Conservation (phyloP, 305 asterid genomes). For the Fraxinus greggii region DNA sequence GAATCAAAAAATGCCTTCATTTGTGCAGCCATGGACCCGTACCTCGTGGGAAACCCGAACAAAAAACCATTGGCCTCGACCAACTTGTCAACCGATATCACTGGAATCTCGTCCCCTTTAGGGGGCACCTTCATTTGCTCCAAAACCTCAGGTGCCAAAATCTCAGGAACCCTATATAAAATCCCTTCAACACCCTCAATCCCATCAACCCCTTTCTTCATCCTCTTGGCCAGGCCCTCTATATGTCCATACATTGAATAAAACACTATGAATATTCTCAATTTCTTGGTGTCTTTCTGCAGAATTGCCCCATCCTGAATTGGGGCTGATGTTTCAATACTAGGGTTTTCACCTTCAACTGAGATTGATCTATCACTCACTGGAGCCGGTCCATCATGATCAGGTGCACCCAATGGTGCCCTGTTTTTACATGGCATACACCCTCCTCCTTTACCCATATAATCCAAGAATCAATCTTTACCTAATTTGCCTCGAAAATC, state of each 20-base stretch:
- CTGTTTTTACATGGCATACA: constrained; percentile 53
- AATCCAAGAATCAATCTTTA: neutral
- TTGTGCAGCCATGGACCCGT: constrained; percentile 62
- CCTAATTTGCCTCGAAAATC: neutral
- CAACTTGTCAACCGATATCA: constrained; percentile 42
- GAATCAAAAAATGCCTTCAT: constrained; percentile 67
- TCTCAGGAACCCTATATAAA: constrained; percentile 56
- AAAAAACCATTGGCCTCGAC: constrained; percentile 57
- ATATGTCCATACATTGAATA: constrained; percentile 63
- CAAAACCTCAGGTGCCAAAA: constrained; percentile 35
- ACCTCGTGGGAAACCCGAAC: constrained; percentile 69
- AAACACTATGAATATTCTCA: constrained; percentile 55
- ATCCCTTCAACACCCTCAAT: constrained; percentile 61
- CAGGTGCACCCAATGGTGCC: constrained; percentile 29
- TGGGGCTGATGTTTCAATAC: constrained; percentile 12
- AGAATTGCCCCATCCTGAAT: constrained; percentile 6
- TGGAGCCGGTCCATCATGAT: constrained; percentile 23
- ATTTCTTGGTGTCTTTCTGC: constrained; percentile 23
- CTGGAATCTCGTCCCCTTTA: constrained; percentile 39
- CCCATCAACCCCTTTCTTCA: constrained; percentile 53
- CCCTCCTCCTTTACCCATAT: constrained; percentile 76
- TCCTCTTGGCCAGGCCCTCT: constrained; percentile 45
- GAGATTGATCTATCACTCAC: constrained; percentile 28
- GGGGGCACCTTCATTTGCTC: constrained; percentile 49
- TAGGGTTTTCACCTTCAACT: constrained; percentile 23